phyloP scores from a whole-genome alignment of 768 basidiomycete genomes.

The Termitomyces sp. region DNA sequence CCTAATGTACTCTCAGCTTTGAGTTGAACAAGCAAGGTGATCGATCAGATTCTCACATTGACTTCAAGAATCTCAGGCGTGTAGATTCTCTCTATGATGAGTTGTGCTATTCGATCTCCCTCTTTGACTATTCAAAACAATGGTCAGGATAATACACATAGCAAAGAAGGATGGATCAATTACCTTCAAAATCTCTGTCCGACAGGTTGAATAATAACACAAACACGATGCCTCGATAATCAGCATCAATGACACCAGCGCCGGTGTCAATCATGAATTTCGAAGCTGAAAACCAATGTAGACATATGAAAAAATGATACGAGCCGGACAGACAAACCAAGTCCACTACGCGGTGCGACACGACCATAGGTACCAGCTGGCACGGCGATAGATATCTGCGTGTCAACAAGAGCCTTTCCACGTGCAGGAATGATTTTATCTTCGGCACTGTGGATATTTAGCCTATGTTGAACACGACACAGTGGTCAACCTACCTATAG shows the following conservation, averaged over 20 bases:
- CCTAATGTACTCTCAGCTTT: conserved; percentile 31
- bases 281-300: conserved; percentile 50
- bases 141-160: background rate
- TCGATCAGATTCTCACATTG: conserved; percentile 42
- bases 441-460: conserved; percentile 59
- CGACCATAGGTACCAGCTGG: conserved; percentile 94
- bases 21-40: background rate
- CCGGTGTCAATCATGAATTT: conserved; percentile 99
- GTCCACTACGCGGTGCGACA: conserved; percentile 93
- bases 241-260: conserved; percentile 95
- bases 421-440: conserved; percentile 79
- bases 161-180: background rate
- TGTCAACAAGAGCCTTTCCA: conserved; percentile 89
- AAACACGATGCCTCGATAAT: conserved; percentile 89
- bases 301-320: background rate
- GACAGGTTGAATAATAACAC: conserved; percentile 92
- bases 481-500: conserved; percentile 56
- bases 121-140: conserved; percentile 58
- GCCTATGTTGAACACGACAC: background rate
- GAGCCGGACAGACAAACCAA: conserved; percentile 53
- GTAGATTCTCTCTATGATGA: conserved; percentile 88
- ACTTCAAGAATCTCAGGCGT: conserved; percentile 87
- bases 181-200: conserved; percentile 86
- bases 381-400: conserved; percentile 90
- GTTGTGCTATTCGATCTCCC: conserved; percentile 94